These are phyloP conservation scores for Sporobolomyces phaffii DNA, from an alignment of 768 basidiomycete species.

Conservation along the genomic window DNA sequence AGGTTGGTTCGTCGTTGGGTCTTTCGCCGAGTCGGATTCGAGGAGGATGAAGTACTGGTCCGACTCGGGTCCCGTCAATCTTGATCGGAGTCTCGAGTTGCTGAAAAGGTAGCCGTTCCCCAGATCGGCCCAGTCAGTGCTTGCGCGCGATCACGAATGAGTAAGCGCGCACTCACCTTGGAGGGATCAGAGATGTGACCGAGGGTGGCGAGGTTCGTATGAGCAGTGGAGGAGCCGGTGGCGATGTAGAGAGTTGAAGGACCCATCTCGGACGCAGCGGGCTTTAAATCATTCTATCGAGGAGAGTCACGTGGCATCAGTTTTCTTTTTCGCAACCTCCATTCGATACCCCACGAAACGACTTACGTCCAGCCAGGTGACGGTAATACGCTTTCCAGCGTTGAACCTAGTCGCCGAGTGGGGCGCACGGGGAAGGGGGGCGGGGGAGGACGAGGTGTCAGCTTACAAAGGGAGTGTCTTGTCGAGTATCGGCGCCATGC, in stretches of 20 bases:
- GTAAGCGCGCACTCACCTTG: neutral
- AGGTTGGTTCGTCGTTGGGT: neutral
- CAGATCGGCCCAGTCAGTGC: no score
- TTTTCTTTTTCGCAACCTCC: no score
- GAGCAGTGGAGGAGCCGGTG: neutral
- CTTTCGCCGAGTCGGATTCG: conserved; percentile 1
- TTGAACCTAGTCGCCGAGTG: neutral
- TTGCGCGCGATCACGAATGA: neutral
- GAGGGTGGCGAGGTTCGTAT: conserved; percentile 7
- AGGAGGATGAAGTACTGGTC: conserved; percentile 26
- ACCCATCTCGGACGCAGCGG: neutral
- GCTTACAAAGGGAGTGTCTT: neutral
- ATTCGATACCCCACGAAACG: no score
- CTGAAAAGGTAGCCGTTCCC: no score
- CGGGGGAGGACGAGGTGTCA: neutral
- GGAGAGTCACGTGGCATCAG: no score
- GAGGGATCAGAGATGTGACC: conserved; percentile 14
- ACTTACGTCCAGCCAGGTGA: conserved; percentile 16
- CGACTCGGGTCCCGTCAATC: conserved; percentile 18
- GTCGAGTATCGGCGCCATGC: neutral
- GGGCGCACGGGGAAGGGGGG: neutral
- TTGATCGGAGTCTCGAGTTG: neutral
- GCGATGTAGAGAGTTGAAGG: conserved; percentile 8
- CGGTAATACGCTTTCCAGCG: conserved; percentile 1
- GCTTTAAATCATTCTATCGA: neutral